These are phyloP conservation scores for Spizellomyces sp. DNA, from an alignment of 192 early-diverging fungal genomes.

Conservation along the genomic window DNA sequence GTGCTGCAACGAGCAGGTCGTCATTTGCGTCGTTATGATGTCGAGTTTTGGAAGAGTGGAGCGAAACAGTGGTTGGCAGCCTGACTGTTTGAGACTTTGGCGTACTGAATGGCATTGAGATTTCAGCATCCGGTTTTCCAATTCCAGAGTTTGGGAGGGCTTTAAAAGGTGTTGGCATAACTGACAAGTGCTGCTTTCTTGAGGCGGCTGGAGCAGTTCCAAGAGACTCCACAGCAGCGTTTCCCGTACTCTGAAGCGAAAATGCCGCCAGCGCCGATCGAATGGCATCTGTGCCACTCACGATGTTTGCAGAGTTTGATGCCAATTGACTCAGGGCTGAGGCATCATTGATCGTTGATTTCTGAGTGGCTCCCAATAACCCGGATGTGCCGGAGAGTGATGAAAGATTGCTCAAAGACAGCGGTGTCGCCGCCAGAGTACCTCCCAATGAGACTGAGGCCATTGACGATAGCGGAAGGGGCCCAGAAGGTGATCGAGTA, in stretches of 20 bases:
- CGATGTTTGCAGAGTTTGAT: not conserved
- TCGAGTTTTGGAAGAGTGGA: not conserved
- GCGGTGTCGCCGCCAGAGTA: not conserved
- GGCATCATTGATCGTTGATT: not conserved
- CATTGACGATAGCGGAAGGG: not conserved
- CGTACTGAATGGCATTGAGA: not conserved
- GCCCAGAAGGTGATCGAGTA: not conserved
- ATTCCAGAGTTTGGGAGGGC: not conserved
- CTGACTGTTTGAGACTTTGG: not conserved
- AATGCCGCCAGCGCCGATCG: slow-evolving; percentile 17
- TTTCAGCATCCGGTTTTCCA: not conserved
- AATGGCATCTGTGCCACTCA: slow-evolving; percentile 26
- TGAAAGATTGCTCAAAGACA: not conserved
- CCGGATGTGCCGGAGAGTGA: not conserved
- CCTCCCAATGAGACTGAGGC: not conserved
- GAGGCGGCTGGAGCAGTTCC: no score
- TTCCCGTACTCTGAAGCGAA: slow-evolving; percentile 7
- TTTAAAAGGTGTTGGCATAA: not conserved
- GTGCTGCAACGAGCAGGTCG: slow-evolving; percentile 5
- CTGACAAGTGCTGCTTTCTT: no score
- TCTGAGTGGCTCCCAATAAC: not conserved
- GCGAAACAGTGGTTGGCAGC: slow-evolving; percentile 10
- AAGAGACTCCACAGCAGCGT: not conserved
- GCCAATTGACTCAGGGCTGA: slow-evolving; percentile 9
- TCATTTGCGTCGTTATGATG: slow-evolving; percentile 2